phyloP scores from a whole-genome alignment of 2,329 filamentous ascomycete species.

The Diaporthe helianthi region DNA sequence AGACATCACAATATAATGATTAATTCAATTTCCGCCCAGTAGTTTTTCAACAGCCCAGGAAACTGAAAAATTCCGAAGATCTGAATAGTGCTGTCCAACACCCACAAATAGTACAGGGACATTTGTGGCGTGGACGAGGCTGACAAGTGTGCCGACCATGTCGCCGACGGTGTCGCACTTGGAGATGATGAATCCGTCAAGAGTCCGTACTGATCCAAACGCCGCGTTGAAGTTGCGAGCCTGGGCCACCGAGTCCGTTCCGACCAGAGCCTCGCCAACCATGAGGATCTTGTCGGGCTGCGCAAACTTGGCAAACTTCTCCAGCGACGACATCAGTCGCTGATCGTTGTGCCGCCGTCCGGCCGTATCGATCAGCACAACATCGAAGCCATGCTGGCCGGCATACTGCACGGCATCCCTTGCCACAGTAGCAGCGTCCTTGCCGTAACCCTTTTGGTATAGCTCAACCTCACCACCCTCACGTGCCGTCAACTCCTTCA shows the following conservation, averaged over 20 bases:
- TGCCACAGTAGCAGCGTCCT: conserved; percentile 94
- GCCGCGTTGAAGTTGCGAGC: conserved; percentile 95
- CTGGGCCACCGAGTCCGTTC: conserved; percentile 93
- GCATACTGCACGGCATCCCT: conserved; percentile 91
- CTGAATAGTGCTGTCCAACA: conserved; percentile 73
- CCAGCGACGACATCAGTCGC: conserved; percentile 92
- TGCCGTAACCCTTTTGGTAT: conserved; percentile 97
- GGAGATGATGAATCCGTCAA: conserved; percentile 97
- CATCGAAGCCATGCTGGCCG: conserved; percentile 78
- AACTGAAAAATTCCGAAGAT: conserved; percentile 72
- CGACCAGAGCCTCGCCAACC: conserved; percentile 89
- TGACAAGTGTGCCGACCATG: conserved; percentile 95
- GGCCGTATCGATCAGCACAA: conserved; percentile 96
- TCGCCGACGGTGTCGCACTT: conserved; percentile 99
- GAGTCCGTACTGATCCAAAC: conserved; percentile 79
- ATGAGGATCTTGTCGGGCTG: conserved; percentile 98
- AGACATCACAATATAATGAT: background rate
- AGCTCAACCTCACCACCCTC: conserved; percentile 88
- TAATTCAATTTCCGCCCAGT: conserved; percentile 54
- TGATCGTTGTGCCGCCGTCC: conserved; percentile 95
- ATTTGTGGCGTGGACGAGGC: conserved; percentile 95
- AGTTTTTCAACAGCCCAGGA: conserved; percentile 74
- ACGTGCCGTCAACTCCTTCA: conserved; percentile 85
- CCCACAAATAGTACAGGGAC: conserved; percentile 95
- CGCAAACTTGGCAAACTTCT: conserved; percentile 97